Base-by-base conservation (phyloP, 2,329 filamentous ascomycete genomes). In the Cordyceps cateniannulata region DNA sequence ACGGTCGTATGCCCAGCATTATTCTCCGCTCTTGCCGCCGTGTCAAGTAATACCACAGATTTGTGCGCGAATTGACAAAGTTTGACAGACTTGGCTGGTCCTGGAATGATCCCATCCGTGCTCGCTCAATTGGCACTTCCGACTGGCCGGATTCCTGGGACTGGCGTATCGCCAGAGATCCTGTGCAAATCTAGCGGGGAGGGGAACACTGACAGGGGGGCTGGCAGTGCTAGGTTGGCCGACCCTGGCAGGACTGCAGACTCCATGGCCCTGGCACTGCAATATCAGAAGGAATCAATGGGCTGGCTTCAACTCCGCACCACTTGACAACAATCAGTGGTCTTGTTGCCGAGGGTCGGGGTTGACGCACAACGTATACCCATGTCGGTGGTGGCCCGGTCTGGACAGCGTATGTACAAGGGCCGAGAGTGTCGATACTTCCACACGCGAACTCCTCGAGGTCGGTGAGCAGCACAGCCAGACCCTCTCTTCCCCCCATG, bases 121-220 rank as follows among this genome's bases (percentile, higher is more conserved):
- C 40, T 51, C 29, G 44, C 35, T 45, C 59, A 56, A 52, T 52
- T 50, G 45, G 22, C 48, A 35, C 52, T 45, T 57, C 52, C 53
- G 52, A 61, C 22, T 57, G 59, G 59, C 59, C 59, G 59, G 53
- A 47, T 60, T 60, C 40, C 45, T 54, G 49, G 58, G 58, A 60
- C 27, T 56, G 59, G 59, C 59, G 59, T 51, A 57, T 61, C 59
- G 59, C 59, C 59, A 61, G 59, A 61, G 52, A 60, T 60, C 58
- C 58, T 53, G 25, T 59, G n/a, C 27, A 47, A 59, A 59, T 59
- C 57, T 59, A 47, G 57, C 48, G 40, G 57, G 57, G 57, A 52
- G 48, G 57, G 58, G 58, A 52, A 27, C 27, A 48, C 24, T 22
- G 49, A 53, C 49, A 53, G 49, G 49, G 56, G 56, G 50, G 10